Percentiles rank a stretch among this genome's conserved stretches.
Evolutionary conservation across 2,329 filamentous ascomycete genomes (phyloP).

Genomic region (Fusarium humuli): DNA sequence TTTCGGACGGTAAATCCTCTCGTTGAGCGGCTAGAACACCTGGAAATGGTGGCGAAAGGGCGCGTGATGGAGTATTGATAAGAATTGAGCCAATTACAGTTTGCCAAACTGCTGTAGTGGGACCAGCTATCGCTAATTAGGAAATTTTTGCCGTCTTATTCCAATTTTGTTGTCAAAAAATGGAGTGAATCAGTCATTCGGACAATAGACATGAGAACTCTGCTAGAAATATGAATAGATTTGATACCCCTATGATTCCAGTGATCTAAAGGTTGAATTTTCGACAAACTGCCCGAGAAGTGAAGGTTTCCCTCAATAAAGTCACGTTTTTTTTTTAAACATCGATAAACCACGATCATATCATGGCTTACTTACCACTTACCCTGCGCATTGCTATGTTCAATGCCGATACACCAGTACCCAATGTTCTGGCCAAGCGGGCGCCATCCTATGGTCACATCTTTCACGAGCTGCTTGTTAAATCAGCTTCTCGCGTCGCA

Average conservation of each 20-base stretch:
- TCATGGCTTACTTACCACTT: not conserved
- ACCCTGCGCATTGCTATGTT: slow-evolving; percentile 1
- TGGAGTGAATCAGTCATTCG: not conserved
- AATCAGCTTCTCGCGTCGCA: not conserved
- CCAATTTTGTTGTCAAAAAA: not conserved
- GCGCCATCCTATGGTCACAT: not conserved
- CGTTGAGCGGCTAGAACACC: not conserved
- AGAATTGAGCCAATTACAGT: not conserved
- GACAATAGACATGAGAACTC: not conserved
- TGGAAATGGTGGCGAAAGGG: not conserved
- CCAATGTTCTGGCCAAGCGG: not conserved
- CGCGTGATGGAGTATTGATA: not conserved
- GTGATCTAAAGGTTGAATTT: not conserved
- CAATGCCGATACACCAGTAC: slow-evolving; percentile 3
- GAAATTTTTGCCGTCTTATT: not conserved
- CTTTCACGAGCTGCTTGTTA: not conserved
- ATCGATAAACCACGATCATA: not conserved
- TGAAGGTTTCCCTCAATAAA: not conserved
- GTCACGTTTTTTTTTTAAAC: not conserved
- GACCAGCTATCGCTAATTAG: not conserved
- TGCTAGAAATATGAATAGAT: not conserved
- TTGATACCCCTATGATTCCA: not conserved
- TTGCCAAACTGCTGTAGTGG: not conserved
- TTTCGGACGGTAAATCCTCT: not conserved
- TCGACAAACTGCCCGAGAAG: not conserved